A percentile compares a stretch with the other conserved stretches of the same genome.
These are phyloP conservation scores for Sclerotinia trifoliorum DNA, from an alignment of 2,329 filamentous ascomycete species.

Conservation along the genomic window DNA sequence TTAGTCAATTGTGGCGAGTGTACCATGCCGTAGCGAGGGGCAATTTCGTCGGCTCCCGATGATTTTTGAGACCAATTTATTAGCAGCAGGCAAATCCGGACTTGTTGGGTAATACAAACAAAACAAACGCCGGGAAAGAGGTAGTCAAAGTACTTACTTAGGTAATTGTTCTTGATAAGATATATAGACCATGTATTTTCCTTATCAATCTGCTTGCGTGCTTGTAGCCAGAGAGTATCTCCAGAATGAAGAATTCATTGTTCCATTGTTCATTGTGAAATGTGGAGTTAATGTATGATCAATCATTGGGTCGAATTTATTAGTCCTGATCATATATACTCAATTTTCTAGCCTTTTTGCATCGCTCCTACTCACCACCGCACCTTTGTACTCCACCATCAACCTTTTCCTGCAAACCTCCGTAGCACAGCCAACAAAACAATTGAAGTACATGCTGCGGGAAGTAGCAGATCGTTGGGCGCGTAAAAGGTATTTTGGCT, in stretches of 20 bases:
- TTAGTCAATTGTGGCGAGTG: not conserved
- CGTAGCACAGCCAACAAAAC: constrained; percentile 5
- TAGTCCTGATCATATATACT: not conserved
- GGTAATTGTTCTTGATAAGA: constrained; percentile 10
- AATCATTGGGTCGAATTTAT: not conserved
- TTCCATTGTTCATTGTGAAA: not conserved
- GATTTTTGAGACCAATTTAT: not conserved
- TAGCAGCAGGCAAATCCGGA: not conserved
- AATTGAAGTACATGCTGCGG: constrained; percentile 50
- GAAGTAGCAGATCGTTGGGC: constrained; percentile 51
- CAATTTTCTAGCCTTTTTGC: constrained; percentile 12
- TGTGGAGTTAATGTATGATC: not conserved
- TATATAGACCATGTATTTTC: not conserved
- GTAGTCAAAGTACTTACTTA: not conserved
- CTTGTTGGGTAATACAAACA: not conserved
- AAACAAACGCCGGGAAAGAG: not conserved
- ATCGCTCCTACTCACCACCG: not conserved
- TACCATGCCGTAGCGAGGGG: constrained; percentile 2
- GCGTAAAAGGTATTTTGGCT: constrained; percentile 47
- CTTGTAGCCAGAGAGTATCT: not conserved
- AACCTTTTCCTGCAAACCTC: not conserved
- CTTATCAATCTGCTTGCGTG: constrained; percentile 5
- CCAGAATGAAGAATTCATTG: not conserved
- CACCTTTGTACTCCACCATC: not conserved
- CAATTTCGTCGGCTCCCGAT: constrained; percentile 11